phyloP scores from a whole-genome alignment of 805 yeast species.

The Ascoidea tarda region DNA sequence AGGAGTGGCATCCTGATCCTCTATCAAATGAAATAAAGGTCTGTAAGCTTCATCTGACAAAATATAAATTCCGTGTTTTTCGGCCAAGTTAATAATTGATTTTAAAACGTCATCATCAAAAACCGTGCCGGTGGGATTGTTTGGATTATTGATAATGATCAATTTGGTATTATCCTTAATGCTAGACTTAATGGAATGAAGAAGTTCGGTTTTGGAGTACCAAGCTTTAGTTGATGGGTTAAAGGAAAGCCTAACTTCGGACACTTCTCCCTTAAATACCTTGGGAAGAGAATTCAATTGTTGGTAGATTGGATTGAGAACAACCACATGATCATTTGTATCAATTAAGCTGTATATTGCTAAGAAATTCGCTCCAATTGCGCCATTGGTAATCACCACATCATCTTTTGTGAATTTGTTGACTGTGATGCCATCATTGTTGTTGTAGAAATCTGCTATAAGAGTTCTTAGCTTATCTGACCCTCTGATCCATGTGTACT shows the following conservation, averaged over 20 bases:
- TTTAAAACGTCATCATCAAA: constrained; percentile 21
- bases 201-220: constrained; percentile 21
- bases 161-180: constrained; percentile 24
- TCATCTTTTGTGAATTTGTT: constrained; percentile 17
- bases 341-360: constrained; percentile 28
- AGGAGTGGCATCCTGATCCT: constrained; percentile 15
- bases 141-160: constrained; percentile 33
- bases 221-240: constrained; percentile 21
- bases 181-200: constrained; percentile 14
- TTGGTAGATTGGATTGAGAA: constrained; percentile 35
- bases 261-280: constrained; percentile 28
- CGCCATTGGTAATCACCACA: constrained; percentile 37
- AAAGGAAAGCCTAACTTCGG: constrained; percentile 15
- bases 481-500: constrained; percentile 34
- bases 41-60: constrained; percentile 41
- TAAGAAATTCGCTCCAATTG: constrained; percentile 40
- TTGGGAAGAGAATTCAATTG: constrained; percentile 33
- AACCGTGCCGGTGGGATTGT: constrained; percentile 31
- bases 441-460: constrained; percentile 24
- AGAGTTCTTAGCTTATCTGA: constrained; percentile 22
- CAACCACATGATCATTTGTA: constrained; percentile 31
- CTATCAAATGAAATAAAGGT: constrained; percentile 29
- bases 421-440: constrained; percentile 1
- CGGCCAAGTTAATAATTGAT: constrained; percentile 25
- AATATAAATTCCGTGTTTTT: constrained; percentile 19